Base-by-base conservation (phyloP, 177 flowering plant genomes). In the Vitis hybrid region DNA sequence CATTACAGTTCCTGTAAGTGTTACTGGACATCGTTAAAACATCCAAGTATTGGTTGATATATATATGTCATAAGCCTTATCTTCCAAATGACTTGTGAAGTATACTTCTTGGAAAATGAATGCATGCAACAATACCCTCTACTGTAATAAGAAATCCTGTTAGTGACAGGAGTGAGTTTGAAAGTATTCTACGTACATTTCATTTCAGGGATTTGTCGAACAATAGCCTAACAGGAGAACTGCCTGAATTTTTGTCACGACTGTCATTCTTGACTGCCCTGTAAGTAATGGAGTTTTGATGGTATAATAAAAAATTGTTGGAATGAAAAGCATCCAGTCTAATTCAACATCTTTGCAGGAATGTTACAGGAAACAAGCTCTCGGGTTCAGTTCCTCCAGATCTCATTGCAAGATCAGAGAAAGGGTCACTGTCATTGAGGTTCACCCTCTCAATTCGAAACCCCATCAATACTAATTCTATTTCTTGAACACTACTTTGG, bases 341-440 rank as follows among this genome's bases (percentile, higher is more conserved):
- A 10, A 46, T 62, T 62, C 8, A 62, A 9, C 6, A 13, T 46
- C 40, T 62, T 24, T 35, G 12, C 71, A 69, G 71, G 19, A 24
- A 59, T 59, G 27, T 69, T 49, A 49, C 19, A 6, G 32, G 71
- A 9, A 69, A 69, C 59, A 58, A 49, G 3, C 71, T 69, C 71
- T 16, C 66, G 18, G 66, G 66, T 48, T 18, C 66, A 64, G 21
- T 64, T 64, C 66, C 66, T 49, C 9, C 65, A 6, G 48, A 48
- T 59, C 64, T 69, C 18, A 3, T 12, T 18, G 64, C 21, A 46
- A 69, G 27, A 52, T 3, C 30, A 9, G 49, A 60, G 35, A 57
- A 50, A 15, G 71, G 71, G 27, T 5, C 2, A 11, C 51, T 69
- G 21, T 3, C 4, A 10, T n/a, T 69, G 46, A 69, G 71, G 71